Evolutionary conservation across 306 rosid species (phyloP), one percentile per base, ranked within the genome.

Genomic region (Sechiopsis laciniata): DNA sequence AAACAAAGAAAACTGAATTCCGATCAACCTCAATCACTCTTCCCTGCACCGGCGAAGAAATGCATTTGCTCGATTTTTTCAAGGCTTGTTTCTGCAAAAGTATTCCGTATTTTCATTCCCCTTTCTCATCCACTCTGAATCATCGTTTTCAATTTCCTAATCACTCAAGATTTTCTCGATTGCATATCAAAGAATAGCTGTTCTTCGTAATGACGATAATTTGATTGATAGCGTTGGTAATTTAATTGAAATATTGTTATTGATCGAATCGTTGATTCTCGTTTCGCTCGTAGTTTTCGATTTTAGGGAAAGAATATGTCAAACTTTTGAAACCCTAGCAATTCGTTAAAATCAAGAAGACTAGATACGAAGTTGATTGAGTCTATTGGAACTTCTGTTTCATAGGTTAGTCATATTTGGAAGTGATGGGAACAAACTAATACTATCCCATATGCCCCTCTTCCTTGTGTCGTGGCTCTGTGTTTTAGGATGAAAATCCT

Each of bases 31-130:
- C 74, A 50, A 14, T 54, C 7, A 63, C 91, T 90, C 13, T 82
- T 88, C 11, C 5, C 51, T 6, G 12, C 8, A 10, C 77, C 60
- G 58, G 57, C 4, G 84, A 77, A 72, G 77, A 74, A 76, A 72
- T 55, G 15, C 56, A 78, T 42, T 82, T 87, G 45, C 57, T 93
- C 12, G 80, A 86, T 71, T 83, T 90, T 55, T 82, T 87, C 15
- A 80, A 90, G 64, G 91, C 97, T 60, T 90, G 63, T 90, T 88
- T 67, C 83, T 87, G 92, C 85, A 94, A 93, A 20, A 88, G 93
- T 85, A 42, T 10, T 63, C 62, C 10, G 48, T 29, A 14, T 35
- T 66, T 14, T 11, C 7, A 2, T 62, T 5, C n/a, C 21, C 67
- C 14, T 12, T 13, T 21, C 8, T 37, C 22, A 22, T 56, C 7